A percentile compares a stretch with the other conserved stretches of the same genome.
These are phyloP conservation scores for Salix suchowensis DNA, from an alignment of 345 rosid species.

Conservation along the genomic window DNA sequence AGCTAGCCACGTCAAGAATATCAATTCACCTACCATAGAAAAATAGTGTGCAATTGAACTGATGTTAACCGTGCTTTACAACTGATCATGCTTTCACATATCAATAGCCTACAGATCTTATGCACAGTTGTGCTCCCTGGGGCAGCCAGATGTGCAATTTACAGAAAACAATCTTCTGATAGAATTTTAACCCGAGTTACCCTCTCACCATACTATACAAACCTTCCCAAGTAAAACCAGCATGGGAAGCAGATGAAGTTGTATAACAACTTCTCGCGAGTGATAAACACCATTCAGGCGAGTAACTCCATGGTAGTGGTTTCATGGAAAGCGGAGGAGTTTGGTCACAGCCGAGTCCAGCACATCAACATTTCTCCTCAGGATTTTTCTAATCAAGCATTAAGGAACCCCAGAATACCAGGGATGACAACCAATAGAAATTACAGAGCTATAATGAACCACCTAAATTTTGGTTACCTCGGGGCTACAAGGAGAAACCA, in stretches of 20 bases:
- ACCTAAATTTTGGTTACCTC: not conserved
- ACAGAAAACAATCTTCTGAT: not conserved
- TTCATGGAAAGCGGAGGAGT: constrained; percentile 51
- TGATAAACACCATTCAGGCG: not conserved
- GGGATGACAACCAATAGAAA: not conserved
- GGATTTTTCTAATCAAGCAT: constrained; percentile 48
- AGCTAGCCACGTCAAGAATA: not conserved
- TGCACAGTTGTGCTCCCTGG: not conserved
- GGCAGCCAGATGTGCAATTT: not conserved
- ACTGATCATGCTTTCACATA: not conserved
- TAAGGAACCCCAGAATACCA: constrained; percentile 35
- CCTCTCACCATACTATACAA: not conserved
- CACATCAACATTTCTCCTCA: constrained; percentile 79
- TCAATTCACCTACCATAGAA: not conserved
- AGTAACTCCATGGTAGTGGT: not conserved
- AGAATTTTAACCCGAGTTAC: not conserved
- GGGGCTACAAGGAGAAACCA: not conserved
- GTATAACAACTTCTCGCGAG: not conserved
- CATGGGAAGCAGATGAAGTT: not conserved
- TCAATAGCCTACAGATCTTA: not conserved
- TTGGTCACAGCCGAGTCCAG: constrained; percentile 75
- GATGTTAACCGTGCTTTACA: not conserved
- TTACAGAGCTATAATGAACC: not conserved
- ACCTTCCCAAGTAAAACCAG: not conserved
- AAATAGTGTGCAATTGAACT: not conserved